Evolutionary conservation across 2,329 filamentous ascomycete species (phyloP).

Genomic region (Diaporthe citri): DNA sequence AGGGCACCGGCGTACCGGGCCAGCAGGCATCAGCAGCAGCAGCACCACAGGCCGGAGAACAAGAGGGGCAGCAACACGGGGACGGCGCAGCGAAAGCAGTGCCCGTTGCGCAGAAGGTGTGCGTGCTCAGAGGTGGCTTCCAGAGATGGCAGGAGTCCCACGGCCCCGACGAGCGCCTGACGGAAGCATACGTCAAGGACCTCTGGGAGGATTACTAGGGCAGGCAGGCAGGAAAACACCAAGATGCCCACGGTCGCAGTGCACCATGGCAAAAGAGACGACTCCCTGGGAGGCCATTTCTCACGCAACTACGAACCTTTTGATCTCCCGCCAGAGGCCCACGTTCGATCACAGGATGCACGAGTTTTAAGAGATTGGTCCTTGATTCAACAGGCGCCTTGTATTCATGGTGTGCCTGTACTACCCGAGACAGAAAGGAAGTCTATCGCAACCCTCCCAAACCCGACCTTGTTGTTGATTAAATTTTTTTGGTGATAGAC

Average conservation of each 20-base stretch:
- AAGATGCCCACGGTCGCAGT: too few relatives aligned
- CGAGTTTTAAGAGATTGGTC: conserved; percentile 27
- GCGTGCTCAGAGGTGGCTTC: conserved; percentile 87
- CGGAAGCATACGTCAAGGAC: conserved; percentile 86
- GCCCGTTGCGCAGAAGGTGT: conserved; percentile 74
- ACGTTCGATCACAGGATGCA: background rate
- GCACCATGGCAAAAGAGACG: background rate
- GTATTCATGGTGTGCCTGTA: conserved; percentile 24
- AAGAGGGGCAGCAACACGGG: conserved; percentile 45
- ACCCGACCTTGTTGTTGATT: conserved; percentile 16
- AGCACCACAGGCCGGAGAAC: conserved; percentile 39
- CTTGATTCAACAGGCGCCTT: conserved; percentile 16
- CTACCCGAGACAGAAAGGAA: conserved; percentile 18
- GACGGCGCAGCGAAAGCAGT: conserved; percentile 41
- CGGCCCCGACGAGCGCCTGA: conserved; percentile 83
- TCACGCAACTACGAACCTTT: background rate
- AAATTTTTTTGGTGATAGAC: background rate
- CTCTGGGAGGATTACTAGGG: conserved; percentile 78
- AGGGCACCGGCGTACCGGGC: conserved; percentile 18
- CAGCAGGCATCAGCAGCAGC: conserved; percentile 43
- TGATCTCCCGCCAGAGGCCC: background rate
- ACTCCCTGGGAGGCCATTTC: background rate
- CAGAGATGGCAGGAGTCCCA: conserved; percentile 88
- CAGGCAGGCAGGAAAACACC: background rate
- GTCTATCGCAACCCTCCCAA: conserved; percentile 19